phyloP scores from a whole-genome alignment of 192 early-diverging fungal genomes.

The Coemansia sp. region DNA sequence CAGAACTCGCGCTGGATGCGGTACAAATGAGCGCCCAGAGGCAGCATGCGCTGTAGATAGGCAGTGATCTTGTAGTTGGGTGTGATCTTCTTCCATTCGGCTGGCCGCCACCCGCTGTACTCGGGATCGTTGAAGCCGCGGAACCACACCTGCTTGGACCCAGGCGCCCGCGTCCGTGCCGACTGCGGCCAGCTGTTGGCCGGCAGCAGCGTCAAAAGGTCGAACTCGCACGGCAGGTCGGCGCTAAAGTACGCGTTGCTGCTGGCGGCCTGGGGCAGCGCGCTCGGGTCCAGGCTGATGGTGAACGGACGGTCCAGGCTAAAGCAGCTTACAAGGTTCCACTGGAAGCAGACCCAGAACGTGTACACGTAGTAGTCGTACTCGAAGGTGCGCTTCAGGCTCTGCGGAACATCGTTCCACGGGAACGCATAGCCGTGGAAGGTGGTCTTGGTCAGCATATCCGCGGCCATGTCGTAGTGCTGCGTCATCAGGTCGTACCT shows the following conservation, averaged over 20 bases:
- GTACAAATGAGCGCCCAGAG: conserved; percentile 40
- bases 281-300: conserved; percentile 13
- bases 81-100: conserved; percentile 37
- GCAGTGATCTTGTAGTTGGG: conserved; percentile 45
- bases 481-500: conserved; percentile 48
- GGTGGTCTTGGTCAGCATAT: conserved; percentile 31
- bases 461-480: conserved; percentile 49
- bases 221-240: conserved; percentile 37
- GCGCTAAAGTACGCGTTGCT: conserved; percentile 38
- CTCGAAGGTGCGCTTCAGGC: conserved; percentile 41
- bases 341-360: conserved; percentile 51
- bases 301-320: conserved; percentile 50
- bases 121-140: conserved; percentile 41
- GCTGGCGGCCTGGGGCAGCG: conserved; percentile 31
- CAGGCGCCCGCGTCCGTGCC: conserved; percentile 6
- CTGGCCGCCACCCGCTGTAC: conserved; percentile 40
- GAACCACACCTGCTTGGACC: conserved; percentile 37
- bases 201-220: conserved; percentile 42
- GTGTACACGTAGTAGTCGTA: conserved; percentile 53
- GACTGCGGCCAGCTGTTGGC: conserved; percentile 32
- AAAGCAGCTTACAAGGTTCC: conserved; percentile 47
- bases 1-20: conserved; percentile 30
- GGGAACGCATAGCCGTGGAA: conserved; percentile 44
- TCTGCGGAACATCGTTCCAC: conserved; percentile 29
- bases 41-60: conserved; percentile 45